Evolutionary conservation across 164 flowering plant species (phyloP).

Genomic region (Berberis vulgaris): DNA sequence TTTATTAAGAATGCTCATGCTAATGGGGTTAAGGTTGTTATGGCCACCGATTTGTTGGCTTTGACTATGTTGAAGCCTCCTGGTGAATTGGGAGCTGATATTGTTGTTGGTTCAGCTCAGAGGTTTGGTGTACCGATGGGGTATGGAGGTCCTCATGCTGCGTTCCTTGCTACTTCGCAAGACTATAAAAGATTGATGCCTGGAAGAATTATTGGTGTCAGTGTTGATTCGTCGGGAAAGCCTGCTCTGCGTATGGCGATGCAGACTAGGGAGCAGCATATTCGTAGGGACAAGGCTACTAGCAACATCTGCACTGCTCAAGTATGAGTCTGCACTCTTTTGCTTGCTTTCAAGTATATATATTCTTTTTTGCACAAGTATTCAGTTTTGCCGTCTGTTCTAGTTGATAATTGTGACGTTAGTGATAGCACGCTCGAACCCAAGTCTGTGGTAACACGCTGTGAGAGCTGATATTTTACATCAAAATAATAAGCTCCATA

Average conservation of each 20-base stretch:
- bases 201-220: constrained; percentile 91
- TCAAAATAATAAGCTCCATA: too few species aligned
- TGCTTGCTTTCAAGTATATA: too few species aligned
- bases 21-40: constrained; percentile 92
- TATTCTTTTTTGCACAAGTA: not conserved
- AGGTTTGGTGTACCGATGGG: constrained; percentile 99
- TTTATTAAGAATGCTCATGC: constrained; percentile 86
- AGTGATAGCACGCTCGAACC: not conserved
- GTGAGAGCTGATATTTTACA: too few species aligned
- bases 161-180: constrained; percentile 91
- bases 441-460: too few species aligned
- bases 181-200: constrained; percentile 99
- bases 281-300: constrained; percentile 97
- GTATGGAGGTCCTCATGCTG: constrained; percentile 99
- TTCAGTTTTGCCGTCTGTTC: not conserved
- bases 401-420: not conserved
- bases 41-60: constrained; percentile 88
- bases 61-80: constrained; percentile 95
- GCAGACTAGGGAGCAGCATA: constrained; percentile 99
- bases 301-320: constrained; percentile 99
- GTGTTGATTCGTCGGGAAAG: constrained; percentile 91
- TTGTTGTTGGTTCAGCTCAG: constrained; percentile 91
- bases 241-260: constrained; percentile 96
- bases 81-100: constrained; percentile 90
- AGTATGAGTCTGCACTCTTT: constrained; percentile 22